Evolutionary conservation across 73 alveolate species (phyloP).

Genomic region (Paramecium pentaurelia): DNA sequence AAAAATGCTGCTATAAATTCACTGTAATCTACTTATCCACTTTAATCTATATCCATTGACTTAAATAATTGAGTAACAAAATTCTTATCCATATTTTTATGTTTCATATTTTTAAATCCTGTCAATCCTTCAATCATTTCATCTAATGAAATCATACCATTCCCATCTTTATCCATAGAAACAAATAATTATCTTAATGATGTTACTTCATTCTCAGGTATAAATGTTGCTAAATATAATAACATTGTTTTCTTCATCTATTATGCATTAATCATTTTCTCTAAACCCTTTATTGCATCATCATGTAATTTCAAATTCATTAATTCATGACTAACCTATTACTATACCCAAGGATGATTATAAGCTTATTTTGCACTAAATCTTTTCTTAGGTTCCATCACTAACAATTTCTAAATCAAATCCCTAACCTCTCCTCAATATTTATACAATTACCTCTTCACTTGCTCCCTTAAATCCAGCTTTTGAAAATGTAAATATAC

Average conservation of each 20-base stretch:
- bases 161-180: slow-evolving; percentile 47
- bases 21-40: slow-evolving; percentile 50
- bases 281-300: slow-evolving; percentile 4
- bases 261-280: not conserved
- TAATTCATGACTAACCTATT: not conserved
- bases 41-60: slow-evolving; percentile 31
- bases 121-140: slow-evolving; percentile 52
- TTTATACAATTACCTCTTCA: not conserved
- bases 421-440: slow-evolving; percentile 11
- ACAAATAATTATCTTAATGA: slow-evolving; percentile 27
- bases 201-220: slow-evolving; percentile 39
- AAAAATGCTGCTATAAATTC: slow-evolving; percentile 53
- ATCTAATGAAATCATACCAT: slow-evolving; percentile 33
- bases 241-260: slow-evolving; percentile 39
- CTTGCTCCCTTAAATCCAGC: slow-evolving; percentile 5
- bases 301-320: not conserved
- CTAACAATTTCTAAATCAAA: not conserved
- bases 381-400: slow-evolving; percentile 36
- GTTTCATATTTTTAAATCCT: slow-evolving; percentile 43
- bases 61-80: slow-evolving; percentile 44
- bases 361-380: slow-evolving; percentile 66
- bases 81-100: slow-evolving; percentile 46
- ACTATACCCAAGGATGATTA: slow-evolving; percentile 66
- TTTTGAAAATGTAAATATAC: slow-evolving; percentile 21
- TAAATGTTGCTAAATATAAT: slow-evolving; percentile 37